phyloP scores from a whole-genome alignment of 169 alveolate genomes.

The Plasmodium gaboni region DNA sequence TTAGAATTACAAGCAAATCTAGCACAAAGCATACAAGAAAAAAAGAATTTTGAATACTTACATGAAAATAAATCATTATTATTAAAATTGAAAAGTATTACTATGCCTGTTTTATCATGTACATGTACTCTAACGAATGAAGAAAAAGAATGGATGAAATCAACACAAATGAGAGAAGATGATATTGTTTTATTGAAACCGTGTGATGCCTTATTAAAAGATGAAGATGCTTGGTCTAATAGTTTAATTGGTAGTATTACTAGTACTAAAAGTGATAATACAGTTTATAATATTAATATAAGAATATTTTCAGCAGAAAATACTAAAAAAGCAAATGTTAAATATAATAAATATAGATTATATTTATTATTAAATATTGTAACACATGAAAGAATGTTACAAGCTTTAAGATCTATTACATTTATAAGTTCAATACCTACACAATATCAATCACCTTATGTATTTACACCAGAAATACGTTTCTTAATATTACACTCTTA shows the following conservation, averaged over 20 bases:
- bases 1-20: slow-evolving; percentile 71
- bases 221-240: slow-evolving; percentile 79
- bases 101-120: slow-evolving; percentile 66
- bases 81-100: slow-evolving; percentile 64
- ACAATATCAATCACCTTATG: slow-evolving; percentile 72
- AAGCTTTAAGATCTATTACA: slow-evolving; percentile 80
- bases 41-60: slow-evolving; percentile 69
- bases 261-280: slow-evolving; percentile 64
- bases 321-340: slow-evolving; percentile 64
- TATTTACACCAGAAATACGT: slow-evolving; percentile 74
- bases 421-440: slow-evolving; percentile 75
- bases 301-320: slow-evolving; percentile 75
- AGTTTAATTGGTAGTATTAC: slow-evolving; percentile 56
- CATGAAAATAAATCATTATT: slow-evolving; percentile 74
- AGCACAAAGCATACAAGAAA: slow-evolving; percentile 75
- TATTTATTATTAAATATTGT: slow-evolving; percentile 65
- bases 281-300: slow-evolving; percentile 45
- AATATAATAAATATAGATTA: slow-evolving; percentile 65
- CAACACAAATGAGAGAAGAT: slow-evolving; percentile 81
- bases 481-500: slow-evolving; percentile 59
- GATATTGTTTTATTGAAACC: slow-evolving; percentile 83
- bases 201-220: slow-evolving; percentile 45
- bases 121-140: slow-evolving; percentile 76
- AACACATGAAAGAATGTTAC: slow-evolving; percentile 82
- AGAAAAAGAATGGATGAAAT: slow-evolving; percentile 75